phyloP scores from a whole-genome alignment of 2,329 filamentous ascomycete species.

The Didymella keratinophila region DNA sequence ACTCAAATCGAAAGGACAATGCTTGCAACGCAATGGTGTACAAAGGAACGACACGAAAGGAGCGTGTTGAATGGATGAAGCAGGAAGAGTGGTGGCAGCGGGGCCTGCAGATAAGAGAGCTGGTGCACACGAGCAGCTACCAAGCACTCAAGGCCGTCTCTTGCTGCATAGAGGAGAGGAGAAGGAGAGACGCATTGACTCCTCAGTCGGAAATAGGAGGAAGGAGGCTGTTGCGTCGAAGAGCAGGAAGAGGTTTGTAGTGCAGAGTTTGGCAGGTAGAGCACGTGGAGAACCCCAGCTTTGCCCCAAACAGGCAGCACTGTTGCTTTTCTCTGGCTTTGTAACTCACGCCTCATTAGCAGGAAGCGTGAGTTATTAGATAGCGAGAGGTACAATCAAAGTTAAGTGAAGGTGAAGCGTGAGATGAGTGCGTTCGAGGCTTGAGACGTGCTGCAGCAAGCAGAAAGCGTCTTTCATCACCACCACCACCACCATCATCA shows the following conservation, averaged over 20 bases:
- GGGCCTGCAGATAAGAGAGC: conserved; percentile 34
- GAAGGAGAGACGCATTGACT: conserved; percentile 15
- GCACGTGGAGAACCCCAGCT: conserved; percentile 42
- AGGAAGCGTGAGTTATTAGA: conserved; percentile 71
- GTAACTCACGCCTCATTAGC: conserved; percentile 70
- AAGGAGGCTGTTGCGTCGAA: conserved; percentile 31
- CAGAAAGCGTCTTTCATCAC: neutral
- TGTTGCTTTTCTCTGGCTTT: conserved; percentile 70
- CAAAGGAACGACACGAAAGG: conserved; percentile 45
- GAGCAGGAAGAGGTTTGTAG: conserved; percentile 40
- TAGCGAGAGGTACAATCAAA: conserved; percentile 62
- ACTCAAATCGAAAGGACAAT: conserved; percentile 39
- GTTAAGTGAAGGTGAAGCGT: neutral
- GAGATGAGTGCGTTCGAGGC: neutral
- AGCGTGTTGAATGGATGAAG: conserved; percentile 44
- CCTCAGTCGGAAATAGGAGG: conserved; percentile 26
- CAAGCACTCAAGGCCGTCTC: conserved; percentile 35
- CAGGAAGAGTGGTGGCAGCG: conserved; percentile 45
- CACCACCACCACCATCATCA: neutral
- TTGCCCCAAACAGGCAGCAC: conserved; percentile 41
- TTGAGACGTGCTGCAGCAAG: neutral
- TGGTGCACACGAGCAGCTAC: conserved; percentile 31
- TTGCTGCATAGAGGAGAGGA: conserved; percentile 5
- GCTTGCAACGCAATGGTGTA: conserved; percentile 36
- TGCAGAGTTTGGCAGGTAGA: conserved; percentile 35